Evolutionary conservation across 129 eudicot genomes (phyloP), one percentile per base, ranked within the genome.

Genomic region (Lactuca saligna): DNA sequence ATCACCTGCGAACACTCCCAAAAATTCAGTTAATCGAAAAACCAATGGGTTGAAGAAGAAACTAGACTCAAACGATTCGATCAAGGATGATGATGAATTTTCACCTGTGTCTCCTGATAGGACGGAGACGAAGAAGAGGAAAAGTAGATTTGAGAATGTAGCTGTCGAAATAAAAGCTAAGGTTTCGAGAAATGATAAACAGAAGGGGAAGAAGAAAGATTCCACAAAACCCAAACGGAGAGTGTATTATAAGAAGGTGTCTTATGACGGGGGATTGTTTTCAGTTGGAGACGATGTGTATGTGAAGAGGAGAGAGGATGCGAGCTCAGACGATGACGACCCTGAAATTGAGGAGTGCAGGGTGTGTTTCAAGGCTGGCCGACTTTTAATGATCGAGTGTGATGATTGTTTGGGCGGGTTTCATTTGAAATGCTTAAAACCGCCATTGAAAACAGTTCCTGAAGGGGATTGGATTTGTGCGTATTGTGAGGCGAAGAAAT

Each of bases 331-430:
- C 29, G 65, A 87, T 12, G 99, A 93, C 33, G 92, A 83, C 57
- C 95, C 97, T n/a, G 99, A 87, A 74, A 74, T 83, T 50, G 97
- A 93, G 79, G 99, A 93, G 17, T 93, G 99, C 64, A 83, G 88
- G 80, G 79, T 89, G 17, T 93, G 99, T 77, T 89, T 81, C 39
- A 85, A 64, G 54, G 80, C 68, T 44, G 94, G 94, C 20, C 81
- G 54, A 66, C 72, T 33, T 33, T 39, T 88, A 3, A 88, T 91
- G 98, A 82, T 93, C 46, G 99, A 93, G 70, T 93, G 97, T 70
- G 99, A 89, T 87, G 88, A 87, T 54, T 93, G 99, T 72, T 75
- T 93, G 54, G 85, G 88, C 58, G 99, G 97, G 37, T 93, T 93
- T 78, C 99, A 93, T 71, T 78, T 93, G 83, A 89, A 87, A 61